A percentile compares a stretch with the other conserved stretches of the same genome.
phyloP scores from a whole-genome alignment of 495 filamentous ascomycete genomes.

The Aspergillus asperescens region DNA sequence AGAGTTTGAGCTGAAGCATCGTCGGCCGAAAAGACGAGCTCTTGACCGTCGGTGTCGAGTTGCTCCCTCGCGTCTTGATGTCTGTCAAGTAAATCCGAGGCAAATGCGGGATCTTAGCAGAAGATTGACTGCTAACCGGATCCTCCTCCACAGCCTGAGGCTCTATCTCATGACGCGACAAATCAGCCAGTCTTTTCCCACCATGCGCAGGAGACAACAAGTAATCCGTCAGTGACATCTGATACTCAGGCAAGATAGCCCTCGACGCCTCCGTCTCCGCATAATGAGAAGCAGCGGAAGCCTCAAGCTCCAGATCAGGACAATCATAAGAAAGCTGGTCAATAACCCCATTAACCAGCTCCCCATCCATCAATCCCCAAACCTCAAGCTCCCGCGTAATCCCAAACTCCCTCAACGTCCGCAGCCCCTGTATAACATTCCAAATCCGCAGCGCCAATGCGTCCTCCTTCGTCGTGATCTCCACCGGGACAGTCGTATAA shows the following conservation, averaged over 20 bases:
- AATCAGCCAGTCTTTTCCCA: constrained; percentile 34
- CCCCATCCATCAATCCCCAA: constrained; percentile 82
- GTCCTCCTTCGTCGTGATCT: constrained; percentile 73
- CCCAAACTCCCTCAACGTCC: constrained; percentile 68
- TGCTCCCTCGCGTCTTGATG: constrained; percentile 72
- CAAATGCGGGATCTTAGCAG: constrained; percentile 25
- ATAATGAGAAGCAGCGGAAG: constrained; percentile 37
- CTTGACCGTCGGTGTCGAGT: constrained; percentile 54
- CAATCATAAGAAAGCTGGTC: constrained; percentile 78
- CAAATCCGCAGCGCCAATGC: constrained; percentile 76
- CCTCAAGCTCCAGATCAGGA: constrained; percentile 65
- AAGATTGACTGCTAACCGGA: constrained; percentile 14
- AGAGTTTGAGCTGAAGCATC: constrained; percentile 81
- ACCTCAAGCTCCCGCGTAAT: constrained; percentile 85
- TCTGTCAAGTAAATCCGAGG: constrained; percentile 71
- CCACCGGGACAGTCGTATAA: constrained; percentile 66
- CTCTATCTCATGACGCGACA: constrained; percentile 9
- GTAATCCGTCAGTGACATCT: constrained; percentile 50
- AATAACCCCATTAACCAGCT: constrained; percentile 83
- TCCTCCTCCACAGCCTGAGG: constrained; percentile 11
- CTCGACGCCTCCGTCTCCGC: constrained; percentile 30
- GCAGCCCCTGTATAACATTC: constrained; percentile 86
- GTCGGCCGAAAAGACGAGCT: constrained; percentile 69
- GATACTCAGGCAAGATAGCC: constrained; percentile 44
- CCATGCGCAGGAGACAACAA: constrained; percentile 40